A percentile compares a stretch with the other conserved stretches of the same genome.
Conservation (phyloP, 2,329 filamentous ascomycete genomes). For the Huntiella moniliformis region DNA sequence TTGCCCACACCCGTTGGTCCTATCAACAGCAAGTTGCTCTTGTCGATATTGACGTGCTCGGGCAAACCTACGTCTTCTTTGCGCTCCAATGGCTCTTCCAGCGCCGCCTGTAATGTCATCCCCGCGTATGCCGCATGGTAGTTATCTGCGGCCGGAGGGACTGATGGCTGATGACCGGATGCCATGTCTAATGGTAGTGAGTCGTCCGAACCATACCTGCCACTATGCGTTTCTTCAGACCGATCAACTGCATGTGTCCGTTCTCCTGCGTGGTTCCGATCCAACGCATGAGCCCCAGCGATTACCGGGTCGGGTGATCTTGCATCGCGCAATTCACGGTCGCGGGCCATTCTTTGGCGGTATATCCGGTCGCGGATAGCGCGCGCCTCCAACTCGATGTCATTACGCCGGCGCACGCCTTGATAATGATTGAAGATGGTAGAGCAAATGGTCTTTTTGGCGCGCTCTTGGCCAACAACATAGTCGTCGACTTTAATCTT, state of each 20-base stretch:
- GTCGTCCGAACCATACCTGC: constrained; percentile 12
- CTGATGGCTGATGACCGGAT: neutral
- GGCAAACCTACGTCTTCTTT: constrained; percentile 27
- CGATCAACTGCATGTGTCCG: too few species aligned
- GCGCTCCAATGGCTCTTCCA: constrained; percentile 26
- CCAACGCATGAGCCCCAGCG: too few species aligned
- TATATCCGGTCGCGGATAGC: constrained; percentile 43
- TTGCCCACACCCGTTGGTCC: constrained; percentile 93
- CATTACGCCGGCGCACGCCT: constrained; percentile 56
- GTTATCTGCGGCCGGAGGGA: neutral
- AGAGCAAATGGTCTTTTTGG: constrained; percentile 82
- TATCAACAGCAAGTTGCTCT: constrained; percentile 81
- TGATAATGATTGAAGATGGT: constrained; percentile 97
- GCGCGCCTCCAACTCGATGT: constrained; percentile 52
- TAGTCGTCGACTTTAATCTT: constrained; percentile 90
- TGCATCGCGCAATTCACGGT: constrained; percentile 31
- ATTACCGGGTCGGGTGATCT: constrained; percentile 4
- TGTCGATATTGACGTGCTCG: constrained; percentile 59
- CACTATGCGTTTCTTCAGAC: neutral
- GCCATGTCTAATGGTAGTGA: constrained; percentile 15
- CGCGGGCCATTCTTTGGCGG: constrained; percentile 51
- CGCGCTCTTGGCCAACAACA: constrained; percentile 85
- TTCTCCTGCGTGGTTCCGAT: too few species aligned
- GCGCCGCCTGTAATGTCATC: constrained; percentile 3
- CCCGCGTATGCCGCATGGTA: neutral